Evolutionary conservation across 1,139 yeast genomes (phyloP).

Genomic region (Lodderomyces parapsilosis): DNA sequence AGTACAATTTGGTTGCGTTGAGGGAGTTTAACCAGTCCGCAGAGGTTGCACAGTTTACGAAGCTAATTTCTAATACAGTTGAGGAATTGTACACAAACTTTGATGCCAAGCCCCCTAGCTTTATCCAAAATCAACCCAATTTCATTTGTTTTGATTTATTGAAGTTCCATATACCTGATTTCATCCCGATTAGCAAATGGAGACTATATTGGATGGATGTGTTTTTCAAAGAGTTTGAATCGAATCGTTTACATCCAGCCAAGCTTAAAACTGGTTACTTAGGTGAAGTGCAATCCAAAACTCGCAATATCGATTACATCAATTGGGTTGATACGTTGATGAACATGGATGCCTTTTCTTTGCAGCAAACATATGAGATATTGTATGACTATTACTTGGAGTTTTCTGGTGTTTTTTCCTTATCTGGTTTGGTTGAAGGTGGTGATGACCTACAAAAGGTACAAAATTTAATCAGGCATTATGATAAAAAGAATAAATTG

Average conservation of each 20-base stretch:
- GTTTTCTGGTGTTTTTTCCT: constrained; percentile 3
- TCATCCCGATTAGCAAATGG: constrained; percentile 14
- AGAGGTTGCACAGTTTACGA: constrained; percentile 7
- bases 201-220: constrained; percentile 17
- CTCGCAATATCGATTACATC: constrained; percentile 4
- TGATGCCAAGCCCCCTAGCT: constrained; percentile 2
- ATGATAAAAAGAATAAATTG: background rate
- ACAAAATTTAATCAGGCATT: constrained; percentile 5
- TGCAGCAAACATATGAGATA: constrained; percentile 6
- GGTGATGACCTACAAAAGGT: constrained; percentile 3
- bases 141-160: constrained; percentile 10
- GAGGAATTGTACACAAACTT: constrained; percentile 1
- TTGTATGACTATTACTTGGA: constrained; percentile 12
- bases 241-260: constrained; percentile 6
- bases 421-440: background rate
- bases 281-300: constrained; percentile 2
- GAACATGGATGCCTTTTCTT: background rate
- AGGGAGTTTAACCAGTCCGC: constrained; percentile 7
- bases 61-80: constrained; percentile 2
- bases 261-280: constrained; percentile 12
- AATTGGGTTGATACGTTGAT: constrained; percentile 5
- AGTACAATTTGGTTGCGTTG: constrained; percentile 8
- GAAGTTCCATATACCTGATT: constrained; percentile 12
- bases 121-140: constrained; percentile 9
- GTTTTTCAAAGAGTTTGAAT: constrained; percentile 7